phyloP scores from a whole-genome alignment of 768 basidiomycete genomes.

The Leccinum rimulosum region DNA sequence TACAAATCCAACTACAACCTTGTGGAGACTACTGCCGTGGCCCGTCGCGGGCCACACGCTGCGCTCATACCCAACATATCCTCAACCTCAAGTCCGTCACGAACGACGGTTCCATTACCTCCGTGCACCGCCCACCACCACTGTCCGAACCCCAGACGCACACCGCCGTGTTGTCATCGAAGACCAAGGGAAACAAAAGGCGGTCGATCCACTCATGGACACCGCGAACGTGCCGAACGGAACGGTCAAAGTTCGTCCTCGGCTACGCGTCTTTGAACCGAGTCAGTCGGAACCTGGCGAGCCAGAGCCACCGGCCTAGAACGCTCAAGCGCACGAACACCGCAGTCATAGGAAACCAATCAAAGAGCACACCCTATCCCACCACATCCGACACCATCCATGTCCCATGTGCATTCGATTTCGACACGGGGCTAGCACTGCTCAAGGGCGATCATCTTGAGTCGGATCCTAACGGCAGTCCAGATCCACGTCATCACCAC shows the following conservation, averaged over 20 bases:
- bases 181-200: constrained; percentile 34
- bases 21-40: constrained; percentile 42
- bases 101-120: constrained; percentile 8
- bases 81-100: constrained; percentile 38
- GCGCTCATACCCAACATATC: constrained; percentile 53
- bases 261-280: constrained; percentile 2
- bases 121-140: constrained; percentile 8
- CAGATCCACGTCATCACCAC: constrained; percentile 2
- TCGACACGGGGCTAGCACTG: constrained; percentile 52
- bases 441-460: constrained; percentile 42
- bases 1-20: constrained; percentile 65
- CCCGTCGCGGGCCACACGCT: constrained; percentile 58
- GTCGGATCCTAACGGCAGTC: constrained; percentile 17
- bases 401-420: constrained; percentile 46
- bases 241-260: constrained; percentile 5
- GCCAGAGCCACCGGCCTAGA: constrained; percentile 8
- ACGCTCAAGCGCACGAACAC: constrained; percentile 30
- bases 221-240: constrained; percentile 13
- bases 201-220: constrained; percentile 16
- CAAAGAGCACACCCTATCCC: constrained; percentile 9
- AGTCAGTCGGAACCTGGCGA: constrained; percentile 5
- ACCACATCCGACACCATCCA: constrained; percentile 44
- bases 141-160: constrained; percentile 1
- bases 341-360: constrained; percentile 1
- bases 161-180: constrained; percentile 18